Evolutionary conservation across 306 rosid species (phyloP), one percentile per base, ranked within the genome.

Genomic region (Luffa acutangula): DNA sequence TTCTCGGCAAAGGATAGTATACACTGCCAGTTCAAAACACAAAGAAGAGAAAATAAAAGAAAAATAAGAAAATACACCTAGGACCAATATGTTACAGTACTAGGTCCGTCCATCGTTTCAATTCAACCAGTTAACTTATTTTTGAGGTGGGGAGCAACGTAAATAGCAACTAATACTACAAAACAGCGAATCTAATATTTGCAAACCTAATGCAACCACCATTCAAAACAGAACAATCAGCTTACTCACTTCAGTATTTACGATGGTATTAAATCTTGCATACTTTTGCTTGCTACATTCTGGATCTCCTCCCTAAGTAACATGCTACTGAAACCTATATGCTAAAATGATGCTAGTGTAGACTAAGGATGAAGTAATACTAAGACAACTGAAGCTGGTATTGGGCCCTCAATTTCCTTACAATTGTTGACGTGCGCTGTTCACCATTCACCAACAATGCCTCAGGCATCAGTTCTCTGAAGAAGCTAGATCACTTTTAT

Each of bases 271-370:
- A 45, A 77, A 77, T 67, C 84, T 79, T 74, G 52, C 74, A 76
- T 37, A 48, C 79, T 80, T 73, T 64, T 78, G 63, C 75, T 84
- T 83, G 86, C 75, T 85, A 77, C 83, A 78, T 81, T 79, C 82
- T 75, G 87, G 20, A 78, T 31, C 83, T 31, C 83, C 80, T 76
- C 84, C 96, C 89, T 87, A 90, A 83, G 80, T 53, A 82, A 84
- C 83, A 86, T 80, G 87, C 84, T 85, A 86, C 92, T 78, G 42
- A 80, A 83, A 82, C 74, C 95, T 91, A 89, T 87, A 85, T 85
- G 80, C 88, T 88, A 83, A 31, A 74, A 86, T 74, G 82, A 84
- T 85, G 81, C 57, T 51, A 76, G 83, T 83, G 80, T 88, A 74
- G 72, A 80, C 65, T 87, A 75, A 79, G 74, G 74, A 66, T 74